Conservation (phyloP, 2,329 filamentous ascomycete genomes). For the Alternaria dauci region DNA sequence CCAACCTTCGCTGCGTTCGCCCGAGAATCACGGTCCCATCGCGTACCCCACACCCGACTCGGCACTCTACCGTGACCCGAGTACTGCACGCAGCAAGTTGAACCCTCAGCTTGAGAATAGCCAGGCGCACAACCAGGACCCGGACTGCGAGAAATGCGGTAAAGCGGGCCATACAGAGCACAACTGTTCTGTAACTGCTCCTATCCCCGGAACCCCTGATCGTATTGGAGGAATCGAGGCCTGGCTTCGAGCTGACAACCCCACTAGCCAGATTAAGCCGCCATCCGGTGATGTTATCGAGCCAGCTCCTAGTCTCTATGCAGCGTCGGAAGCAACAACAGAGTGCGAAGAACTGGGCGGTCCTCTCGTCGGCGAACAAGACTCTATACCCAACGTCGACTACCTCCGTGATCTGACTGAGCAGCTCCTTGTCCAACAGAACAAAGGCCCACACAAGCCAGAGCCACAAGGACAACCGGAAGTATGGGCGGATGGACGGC, state of each 20-base stretch:
- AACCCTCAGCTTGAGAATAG: neutral
- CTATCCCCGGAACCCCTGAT: neutral
- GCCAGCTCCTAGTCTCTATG: neutral
- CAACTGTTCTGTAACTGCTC: neutral
- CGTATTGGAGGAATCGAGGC: neutral
- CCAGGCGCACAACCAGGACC: neutral
- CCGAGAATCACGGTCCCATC: neutral
- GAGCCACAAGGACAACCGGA: conserved; percentile 52
- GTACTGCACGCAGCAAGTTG: neutral
- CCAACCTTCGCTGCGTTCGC: neutral
- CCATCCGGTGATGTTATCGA: neutral
- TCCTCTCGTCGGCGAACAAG: neutral
- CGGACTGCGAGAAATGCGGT: neutral
- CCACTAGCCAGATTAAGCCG: neutral
- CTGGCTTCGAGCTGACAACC: neutral
- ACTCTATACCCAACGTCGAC: neutral
- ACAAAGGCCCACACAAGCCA: conserved; percentile 41
- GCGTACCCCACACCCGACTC: conserved; percentile 9
- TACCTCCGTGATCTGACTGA: conserved; percentile 24
- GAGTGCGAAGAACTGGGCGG: conserved; percentile 1
- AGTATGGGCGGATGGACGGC: conserved; percentile 66
- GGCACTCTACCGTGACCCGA: neutral
- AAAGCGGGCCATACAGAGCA: neutral
- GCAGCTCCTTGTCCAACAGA: conserved; percentile 20
- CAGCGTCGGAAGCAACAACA: conserved; percentile 11